phyloP scores from a whole-genome alignment of 768 basidiomycete species.

The Neoboletus magnificus region DNA sequence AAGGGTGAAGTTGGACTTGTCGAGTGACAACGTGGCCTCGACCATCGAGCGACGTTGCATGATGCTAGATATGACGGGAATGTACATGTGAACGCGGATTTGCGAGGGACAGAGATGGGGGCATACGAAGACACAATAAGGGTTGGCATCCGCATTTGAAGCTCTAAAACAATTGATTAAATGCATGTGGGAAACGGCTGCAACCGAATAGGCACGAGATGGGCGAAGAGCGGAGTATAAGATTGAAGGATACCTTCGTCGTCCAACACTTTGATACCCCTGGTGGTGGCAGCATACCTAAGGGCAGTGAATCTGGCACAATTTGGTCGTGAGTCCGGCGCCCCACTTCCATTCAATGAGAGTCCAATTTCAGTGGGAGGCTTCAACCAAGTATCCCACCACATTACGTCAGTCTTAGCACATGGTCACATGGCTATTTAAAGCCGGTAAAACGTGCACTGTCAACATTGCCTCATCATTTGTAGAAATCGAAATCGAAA shows the following conservation, averaged over 20 bases:
- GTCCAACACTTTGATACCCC: neutral
- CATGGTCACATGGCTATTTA: too few relatives aligned
- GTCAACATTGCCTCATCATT: too few relatives aligned
- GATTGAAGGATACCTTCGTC: neutral
- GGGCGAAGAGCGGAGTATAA: neutral
- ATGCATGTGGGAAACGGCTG: neutral
- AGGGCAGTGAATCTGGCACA: neutral
- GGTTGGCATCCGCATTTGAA: too few relatives aligned
- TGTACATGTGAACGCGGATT: slow-evolving; percentile 20
- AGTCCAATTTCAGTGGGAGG: too few relatives aligned
- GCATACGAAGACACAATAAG: slow-evolving; percentile 6
- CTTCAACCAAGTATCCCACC: too few relatives aligned
- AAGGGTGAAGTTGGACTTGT: slow-evolving; percentile 24
- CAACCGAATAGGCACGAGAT: neutral
- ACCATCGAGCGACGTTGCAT: slow-evolving; percentile 15
- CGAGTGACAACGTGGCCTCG: slow-evolving; percentile 9
- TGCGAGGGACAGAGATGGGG: neutral
- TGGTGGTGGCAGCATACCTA: neutral
- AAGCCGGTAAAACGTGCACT: too few relatives aligned
- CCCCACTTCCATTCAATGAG: too few relatives aligned
- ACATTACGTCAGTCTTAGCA: too few relatives aligned
- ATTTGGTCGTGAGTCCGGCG: neutral
- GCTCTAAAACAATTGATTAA: neutral
- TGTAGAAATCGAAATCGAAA: neutral
- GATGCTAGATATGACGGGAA: slow-evolving; percentile 15